Base-by-base conservation (phyloP, 257 asterid genomes). In the Lithospermum erythrorhizon region DNA sequence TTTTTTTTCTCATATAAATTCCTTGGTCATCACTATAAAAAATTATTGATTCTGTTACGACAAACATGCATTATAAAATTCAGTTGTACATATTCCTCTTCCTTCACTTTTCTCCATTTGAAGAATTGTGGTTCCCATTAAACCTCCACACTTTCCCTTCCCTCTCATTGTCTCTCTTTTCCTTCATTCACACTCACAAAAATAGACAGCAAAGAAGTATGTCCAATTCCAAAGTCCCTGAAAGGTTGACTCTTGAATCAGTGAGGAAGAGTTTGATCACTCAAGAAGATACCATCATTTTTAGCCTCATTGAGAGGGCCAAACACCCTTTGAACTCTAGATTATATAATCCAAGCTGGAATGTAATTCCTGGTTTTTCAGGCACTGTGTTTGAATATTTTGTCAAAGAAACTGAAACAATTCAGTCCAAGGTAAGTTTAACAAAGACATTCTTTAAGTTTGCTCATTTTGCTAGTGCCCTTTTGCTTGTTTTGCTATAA, bases 231-330 rank as follows among this genome's bases (percentile, higher is more conserved):
- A 41, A 41, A 5, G 18, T 41, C 3, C 49, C 64, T 9, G 66
- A 69, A 17, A 63, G 69, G 73, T 57, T 78, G 76, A 72, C 74
- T 73, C 93, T 90, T 57, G 95, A 85, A 37, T 74, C 87, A 13
- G 54, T 87, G 77, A 76, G 98, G 29, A 68, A 81, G 68, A 81
- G 83, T 61, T 70, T 90, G 77, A 72, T 85, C 15, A 65, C 95
- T 45, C 87, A 83, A 68, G 98, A 90, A 72, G 98, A 90, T 59
- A 80, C 87, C 59, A 85, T 90, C 21, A 69, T 87, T 65, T 87
- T 87, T 76, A 62, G 76, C 66, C 80, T 90, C 20, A 82, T 87
- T 0, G 96, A 87, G 77, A 83, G 98, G 72, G 84, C 95, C 6
- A 85, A 70, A 59, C 78, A 60, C 57, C 93, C 87, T 0, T 41